Evolutionary conservation across 2,329 filamentous ascomycete genomes (phyloP), one percentile per base, ranked within the genome.

Genomic region (Neurospora sp.): DNA sequence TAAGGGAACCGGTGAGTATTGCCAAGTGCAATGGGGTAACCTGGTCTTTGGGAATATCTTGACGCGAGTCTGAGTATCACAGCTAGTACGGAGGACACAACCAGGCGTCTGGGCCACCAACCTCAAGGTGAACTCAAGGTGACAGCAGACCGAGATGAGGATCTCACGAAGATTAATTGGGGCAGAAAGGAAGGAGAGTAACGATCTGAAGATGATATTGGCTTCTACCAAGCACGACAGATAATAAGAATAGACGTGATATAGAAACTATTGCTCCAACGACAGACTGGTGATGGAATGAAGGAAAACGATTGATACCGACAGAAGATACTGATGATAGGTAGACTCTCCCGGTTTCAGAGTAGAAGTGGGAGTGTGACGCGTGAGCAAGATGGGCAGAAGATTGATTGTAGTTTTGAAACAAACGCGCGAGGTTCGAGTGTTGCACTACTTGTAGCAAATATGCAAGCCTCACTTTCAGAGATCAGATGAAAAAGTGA

Each of bases 111-210:
- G 23, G 52, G 15, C 19, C 43, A 52, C 19, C 19, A 62, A 62
- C 1, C 52, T 17, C 52, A 1, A 17, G 12, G 52, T 62, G 52
- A 62, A 2, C 28, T 33, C 52, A 33, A 62, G 23, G 52, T 62
- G 23, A 33, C 12, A 33, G 23, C 28, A 33, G 6, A 62, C 23
- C 52, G 52, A 33, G 52, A 62, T 62, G 28, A 62, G 23, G 15
- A 33, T 33, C 12, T 62, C 23, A 62, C 52, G 23, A 28, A 62
- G 2, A 0, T 17, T 28, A 15, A 1, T 62, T 33, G 1, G 12
- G 4, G 6, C 1, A 62, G 23, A 33, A 33, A 0, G 0, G 23
- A 0, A 0, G 23, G 52, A 62, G 0, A 62, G 28, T 17, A 62
- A 17, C 3, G 1, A 33, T 62, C 12, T 62, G 52, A 17, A 10